Evolutionary conservation across 2,329 filamentous ascomycete genomes (phyloP).

Genomic region (Hypocreales sp.): DNA sequence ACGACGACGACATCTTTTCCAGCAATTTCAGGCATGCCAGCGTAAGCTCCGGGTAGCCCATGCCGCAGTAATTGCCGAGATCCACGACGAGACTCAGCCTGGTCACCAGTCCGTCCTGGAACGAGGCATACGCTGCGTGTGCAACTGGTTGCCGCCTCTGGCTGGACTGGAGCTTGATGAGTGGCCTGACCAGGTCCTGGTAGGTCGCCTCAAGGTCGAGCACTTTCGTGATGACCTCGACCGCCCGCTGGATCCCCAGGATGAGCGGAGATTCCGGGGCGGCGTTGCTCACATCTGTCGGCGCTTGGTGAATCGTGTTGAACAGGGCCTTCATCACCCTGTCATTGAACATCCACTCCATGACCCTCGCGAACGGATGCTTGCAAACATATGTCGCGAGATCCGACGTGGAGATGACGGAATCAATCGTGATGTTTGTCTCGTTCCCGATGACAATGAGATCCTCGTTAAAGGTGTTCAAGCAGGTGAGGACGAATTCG

Average conservation of each 20-base stretch:
- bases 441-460: conserved; percentile 73
- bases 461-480: conserved; percentile 87
- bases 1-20: conserved; percentile 73
- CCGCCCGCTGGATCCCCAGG: conserved; percentile 59
- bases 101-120: conserved; percentile 81
- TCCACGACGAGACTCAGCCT: conserved; percentile 67
- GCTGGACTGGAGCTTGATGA: conserved; percentile 52
- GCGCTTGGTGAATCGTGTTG: conserved; percentile 60
- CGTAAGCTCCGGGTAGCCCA: conserved; percentile 67
- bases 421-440: conserved; percentile 60
- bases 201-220: conserved; percentile 86
- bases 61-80: conserved; percentile 73
- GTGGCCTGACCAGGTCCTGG: conserved; percentile 69
- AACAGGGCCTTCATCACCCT: conserved; percentile 71
- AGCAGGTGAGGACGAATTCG: conserved; percentile 63
- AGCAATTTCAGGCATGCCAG: conserved; percentile 69
- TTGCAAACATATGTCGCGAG: conserved; percentile 68
- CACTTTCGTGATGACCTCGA: conserved; percentile 71
- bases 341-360: conserved; percentile 98
- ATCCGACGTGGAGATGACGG: conserved; percentile 57
- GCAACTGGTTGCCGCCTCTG: conserved; percentile 46
- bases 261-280: conserved; percentile 69
- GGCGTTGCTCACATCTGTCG: conserved; percentile 55
- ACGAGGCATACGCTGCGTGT: conserved; percentile 59
- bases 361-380: conserved; percentile 85